Evolutionary conservation across 2,329 filamentous ascomycete genomes (phyloP), one percentile per base, ranked within the genome.

Genomic region (Exophiala sideris): DNA sequence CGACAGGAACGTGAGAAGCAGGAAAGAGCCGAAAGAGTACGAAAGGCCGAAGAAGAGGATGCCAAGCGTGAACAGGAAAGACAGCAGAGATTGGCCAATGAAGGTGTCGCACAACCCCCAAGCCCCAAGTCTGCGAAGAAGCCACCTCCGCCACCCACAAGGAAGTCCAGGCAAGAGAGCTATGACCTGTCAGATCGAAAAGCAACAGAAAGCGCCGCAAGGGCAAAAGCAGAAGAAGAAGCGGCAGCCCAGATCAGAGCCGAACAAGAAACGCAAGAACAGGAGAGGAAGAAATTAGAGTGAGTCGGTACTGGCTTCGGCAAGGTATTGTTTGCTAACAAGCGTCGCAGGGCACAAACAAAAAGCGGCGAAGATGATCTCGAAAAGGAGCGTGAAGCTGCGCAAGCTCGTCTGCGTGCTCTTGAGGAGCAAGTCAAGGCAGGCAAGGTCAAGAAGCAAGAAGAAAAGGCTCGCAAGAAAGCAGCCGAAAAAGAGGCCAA

Each of bases 1-100:
- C 83, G 91, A 57, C 83, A 88, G 54, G 94, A 97, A 68, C 88
- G 94, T 24, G 94, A 99, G 71, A 86, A 84, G 68, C 85, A 83
- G 54, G 94, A 99, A 68, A 83, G 90, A 48, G 91, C 94, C 59
- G 89, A 94, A 36, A 91, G 94, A 65, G 76, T 95, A 38, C 86
- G 83, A 52, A 87, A 94, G 71, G 94, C 94, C 2, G 94, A 99
- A 69, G 94, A 95, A 66, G 94, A 99, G 72, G 92, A 97, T 73
- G 84, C 87, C 8, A 88, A 86, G 59, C 85, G 94, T 24, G 94
- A 99, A 66, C 78, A 89, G 61, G 91, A 97, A 71, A 83, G 91
- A 57, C 89, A 95, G 67, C 84, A 86, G 59, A 84, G 91, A 63
- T 77, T 96, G 38, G 87, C 87, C 20, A 88, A 91, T 54, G 91